Percentiles rank a stretch among this genome's conserved stretches.
phyloP scores from a whole-genome alignment of 768 basidiomycete genomes.

The Rhodocollybia butyracea region DNA sequence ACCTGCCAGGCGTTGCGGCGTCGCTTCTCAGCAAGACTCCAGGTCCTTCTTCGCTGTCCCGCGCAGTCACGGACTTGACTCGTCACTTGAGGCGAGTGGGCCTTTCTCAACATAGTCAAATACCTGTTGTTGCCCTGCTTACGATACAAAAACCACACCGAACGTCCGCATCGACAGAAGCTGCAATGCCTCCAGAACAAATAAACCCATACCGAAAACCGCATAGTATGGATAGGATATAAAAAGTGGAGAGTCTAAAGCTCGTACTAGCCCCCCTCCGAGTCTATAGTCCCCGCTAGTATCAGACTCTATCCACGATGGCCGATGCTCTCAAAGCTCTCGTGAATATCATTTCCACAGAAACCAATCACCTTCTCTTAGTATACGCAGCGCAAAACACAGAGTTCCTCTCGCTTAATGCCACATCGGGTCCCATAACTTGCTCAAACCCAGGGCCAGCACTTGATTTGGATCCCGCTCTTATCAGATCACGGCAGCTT shows the following conservation, averaged over 20 bases:
- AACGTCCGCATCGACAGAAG: too few relatives aligned
- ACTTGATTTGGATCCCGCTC: conserved; percentile 10
- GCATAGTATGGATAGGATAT: too few relatives aligned
- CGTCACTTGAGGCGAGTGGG: too few relatives aligned
- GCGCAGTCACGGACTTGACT: too few relatives aligned
- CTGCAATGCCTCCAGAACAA: too few relatives aligned
- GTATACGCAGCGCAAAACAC: background rate
- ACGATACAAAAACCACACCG: too few relatives aligned
- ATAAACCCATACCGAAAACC: too few relatives aligned
- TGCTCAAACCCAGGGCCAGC: background rate
- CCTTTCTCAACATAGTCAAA: too few relatives aligned
- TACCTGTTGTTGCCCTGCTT: too few relatives aligned
- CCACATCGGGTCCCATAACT: background rate
- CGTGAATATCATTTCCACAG: background rate
- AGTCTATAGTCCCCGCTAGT: background rate
- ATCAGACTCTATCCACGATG: background rate
- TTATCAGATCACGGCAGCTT: conserved; percentile 13
- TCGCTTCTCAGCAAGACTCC: too few relatives aligned
- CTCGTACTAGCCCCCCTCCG: background rate
- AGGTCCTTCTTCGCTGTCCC: too few relatives aligned
- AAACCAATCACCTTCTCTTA: background rate
- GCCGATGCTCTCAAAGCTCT: background rate
- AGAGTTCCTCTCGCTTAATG: background rate
- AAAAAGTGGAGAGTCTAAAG: background rate
- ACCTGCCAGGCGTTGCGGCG: too few relatives aligned